Percentiles rank a stretch among this genome's conserved stretches.
phyloP scores from a whole-genome alignment of 441 rosid genomes.

The Populus hybrid region DNA sequence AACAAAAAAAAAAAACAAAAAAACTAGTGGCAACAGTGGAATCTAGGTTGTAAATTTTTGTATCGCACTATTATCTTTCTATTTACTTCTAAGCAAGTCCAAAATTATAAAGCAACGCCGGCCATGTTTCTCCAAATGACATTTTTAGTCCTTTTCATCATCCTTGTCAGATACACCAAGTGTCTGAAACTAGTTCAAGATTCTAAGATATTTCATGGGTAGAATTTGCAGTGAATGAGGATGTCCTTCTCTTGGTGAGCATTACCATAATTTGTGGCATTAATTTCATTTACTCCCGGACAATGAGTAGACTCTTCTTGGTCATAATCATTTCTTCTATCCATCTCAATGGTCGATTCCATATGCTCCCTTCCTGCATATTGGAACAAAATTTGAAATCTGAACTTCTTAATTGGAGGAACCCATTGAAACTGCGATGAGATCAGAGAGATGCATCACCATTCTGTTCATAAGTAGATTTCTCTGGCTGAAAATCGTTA shows the following conservation, averaged over 20 bases:
- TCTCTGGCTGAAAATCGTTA: background rate
- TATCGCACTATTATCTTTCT: too few relatives aligned
- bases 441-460: slow-evolving; percentile 10
- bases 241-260: slow-evolving; percentile 18
- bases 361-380: slow-evolving; percentile 28
- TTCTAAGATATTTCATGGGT: too few relatives aligned
- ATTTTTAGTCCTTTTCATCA: too few relatives aligned
- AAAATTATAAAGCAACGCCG: too few relatives aligned
- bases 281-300: slow-evolving; percentile 28
- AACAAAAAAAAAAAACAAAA: too few relatives aligned
- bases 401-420: background rate
- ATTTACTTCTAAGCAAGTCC: too few relatives aligned
- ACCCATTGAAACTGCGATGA: background rate
- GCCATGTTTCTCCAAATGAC: too few relatives aligned
- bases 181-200: too few relatives aligned
- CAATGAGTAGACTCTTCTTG: slow-evolving; percentile 23
- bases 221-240: slow-evolving; percentile 7
- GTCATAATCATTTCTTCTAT: slow-evolving; percentile 27
- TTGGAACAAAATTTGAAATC: slow-evolving; percentile 12
- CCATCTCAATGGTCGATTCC: slow-evolving; percentile 24
- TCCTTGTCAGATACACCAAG: too few relatives aligned
- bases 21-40: too few relatives aligned
- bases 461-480: background rate
- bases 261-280: background rate
- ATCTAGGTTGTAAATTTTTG: too few relatives aligned